Percentiles rank a stretch among this genome's conserved stretches.
Conservation (phyloP, 805 yeast genomes). For the Suhomyces canberraensis region DNA sequence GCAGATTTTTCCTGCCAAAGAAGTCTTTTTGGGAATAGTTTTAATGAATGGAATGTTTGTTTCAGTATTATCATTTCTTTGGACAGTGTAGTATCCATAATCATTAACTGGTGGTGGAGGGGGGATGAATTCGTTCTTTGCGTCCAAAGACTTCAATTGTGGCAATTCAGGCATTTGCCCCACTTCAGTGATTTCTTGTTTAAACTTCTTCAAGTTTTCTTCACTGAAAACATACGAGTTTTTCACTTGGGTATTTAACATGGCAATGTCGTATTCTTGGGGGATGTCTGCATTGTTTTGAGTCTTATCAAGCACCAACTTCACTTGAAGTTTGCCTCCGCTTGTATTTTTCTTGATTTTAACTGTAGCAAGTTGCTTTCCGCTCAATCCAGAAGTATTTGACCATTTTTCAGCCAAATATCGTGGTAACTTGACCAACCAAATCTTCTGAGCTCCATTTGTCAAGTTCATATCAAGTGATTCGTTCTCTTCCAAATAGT, state of each 20-base stretch:
- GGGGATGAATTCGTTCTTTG: constrained; percentile 7
- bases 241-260: constrained; percentile 75
- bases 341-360: constrained; percentile 56
- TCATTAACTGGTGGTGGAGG: constrained; percentile 10
- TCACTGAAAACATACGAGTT: constrained; percentile 89
- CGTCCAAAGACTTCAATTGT: constrained; percentile 34
- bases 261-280: constrained; percentile 74
- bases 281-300: constrained; percentile 54
- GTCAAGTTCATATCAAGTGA: constrained; percentile 72
- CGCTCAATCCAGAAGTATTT: constrained; percentile 54
- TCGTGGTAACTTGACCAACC: constrained; percentile 90
- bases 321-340: constrained; percentile 44
- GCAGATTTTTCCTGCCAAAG: constrained; percentile 79
- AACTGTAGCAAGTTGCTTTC: constrained; percentile 77
- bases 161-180: constrained; percentile 55
- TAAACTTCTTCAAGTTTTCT: constrained; percentile 64
- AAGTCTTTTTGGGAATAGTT: constrained; percentile 85
- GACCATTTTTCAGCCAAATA: constrained; percentile 83
- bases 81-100: constrained; percentile 28
- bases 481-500: constrained; percentile 54
- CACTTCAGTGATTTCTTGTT: constrained; percentile 49
- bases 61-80: constrained; percentile 24
- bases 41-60: constrained; percentile 75
- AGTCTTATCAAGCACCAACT: constrained; percentile 51
- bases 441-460: constrained; percentile 66